Conservation (phyloP, 495 filamentous ascomycete species). For the Ramalina intermedia region DNA sequence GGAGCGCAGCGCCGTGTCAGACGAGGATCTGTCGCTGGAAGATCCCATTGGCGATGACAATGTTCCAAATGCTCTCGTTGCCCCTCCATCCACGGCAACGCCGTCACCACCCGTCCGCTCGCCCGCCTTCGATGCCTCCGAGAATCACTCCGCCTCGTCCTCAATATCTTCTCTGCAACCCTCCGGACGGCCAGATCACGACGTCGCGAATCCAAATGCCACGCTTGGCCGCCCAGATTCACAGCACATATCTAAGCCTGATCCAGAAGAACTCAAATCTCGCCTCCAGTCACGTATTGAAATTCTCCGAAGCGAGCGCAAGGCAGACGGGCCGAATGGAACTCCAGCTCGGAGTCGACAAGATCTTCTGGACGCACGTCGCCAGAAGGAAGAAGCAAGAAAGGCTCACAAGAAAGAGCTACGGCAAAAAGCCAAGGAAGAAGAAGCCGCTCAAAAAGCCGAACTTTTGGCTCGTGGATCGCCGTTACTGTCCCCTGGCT, state of each 20-base stretch:
- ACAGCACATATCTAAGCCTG: constrained; percentile 33
- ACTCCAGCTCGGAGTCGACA: constrained; percentile 66
- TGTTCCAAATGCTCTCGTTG: constrained; percentile 26
- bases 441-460: constrained; percentile 54
- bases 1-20: background rate
- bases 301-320: constrained; percentile 58
- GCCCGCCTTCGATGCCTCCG: constrained; percentile 47
- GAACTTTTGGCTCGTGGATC: constrained; percentile 50
- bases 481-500: constrained; percentile 30
- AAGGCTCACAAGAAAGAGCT: constrained; percentile 77
- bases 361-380: constrained; percentile 77
- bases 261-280: constrained; percentile 53
- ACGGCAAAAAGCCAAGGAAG: constrained; percentile 55
- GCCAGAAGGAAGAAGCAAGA: constrained; percentile 72
- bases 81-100: constrained; percentile 30
- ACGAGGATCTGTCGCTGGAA: constrained; percentile 20
- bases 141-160: constrained; percentile 47
- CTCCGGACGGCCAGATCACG: constrained; percentile 31
- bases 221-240: constrained; percentile 10
- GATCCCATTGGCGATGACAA: constrained; percentile 18
- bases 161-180: constrained; percentile 57
- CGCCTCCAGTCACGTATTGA: constrained; percentile 70
- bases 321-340: constrained; percentile 68
- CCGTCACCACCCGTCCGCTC: constrained; percentile 41
- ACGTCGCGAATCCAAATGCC: constrained; percentile 18